phyloP scores from a whole-genome alignment of 2,329 filamentous ascomycete species.

The Penicillium sp. region DNA sequence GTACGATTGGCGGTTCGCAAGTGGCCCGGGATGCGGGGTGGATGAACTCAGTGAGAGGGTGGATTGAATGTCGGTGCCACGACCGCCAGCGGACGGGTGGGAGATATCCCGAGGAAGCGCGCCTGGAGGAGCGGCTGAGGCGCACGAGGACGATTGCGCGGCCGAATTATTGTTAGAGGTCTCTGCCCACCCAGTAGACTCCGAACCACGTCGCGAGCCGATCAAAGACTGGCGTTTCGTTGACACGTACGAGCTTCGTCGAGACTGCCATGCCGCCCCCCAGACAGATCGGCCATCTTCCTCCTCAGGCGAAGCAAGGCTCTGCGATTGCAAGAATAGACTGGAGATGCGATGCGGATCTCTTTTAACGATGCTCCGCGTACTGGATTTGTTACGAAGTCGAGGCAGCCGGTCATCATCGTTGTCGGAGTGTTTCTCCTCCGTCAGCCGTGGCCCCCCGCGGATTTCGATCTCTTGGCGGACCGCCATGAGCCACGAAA shows the following conservation, averaged over 20 bases:
- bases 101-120: constrained; percentile 13
- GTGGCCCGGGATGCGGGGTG: constrained; percentile 14
- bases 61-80: constrained; percentile 9
- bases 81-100: constrained; percentile 12
- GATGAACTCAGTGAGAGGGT: constrained; percentile 16
- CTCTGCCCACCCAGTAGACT: constrained; percentile 25
- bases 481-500: constrained; percentile 41
- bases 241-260: constrained; percentile 26
- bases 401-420: constrained; percentile 23
- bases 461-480: constrained; percentile 42
- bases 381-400: constrained; percentile 24
- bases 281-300: constrained; percentile 17
- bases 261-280: constrained; percentile 21
- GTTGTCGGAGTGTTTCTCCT: constrained; percentile 32
- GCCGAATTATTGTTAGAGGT: constrained; percentile 11
- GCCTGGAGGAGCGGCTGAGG: constrained; percentile 12
- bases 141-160: constrained; percentile 15
- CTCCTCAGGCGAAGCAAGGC: constrained; percentile 19
- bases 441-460: constrained; percentile 41
- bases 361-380: constrained; percentile 31
- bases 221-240: constrained; percentile 25
- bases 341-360: constrained; percentile 31
- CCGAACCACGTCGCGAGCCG: constrained; percentile 26
- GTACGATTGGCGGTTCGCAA: constrained; percentile 24
- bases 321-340: constrained; percentile 25